These are phyloP conservation scores for Trichocladium antarcticum DNA, from an alignment of 495 filamentous ascomycete species.

Conservation along the genomic window DNA sequence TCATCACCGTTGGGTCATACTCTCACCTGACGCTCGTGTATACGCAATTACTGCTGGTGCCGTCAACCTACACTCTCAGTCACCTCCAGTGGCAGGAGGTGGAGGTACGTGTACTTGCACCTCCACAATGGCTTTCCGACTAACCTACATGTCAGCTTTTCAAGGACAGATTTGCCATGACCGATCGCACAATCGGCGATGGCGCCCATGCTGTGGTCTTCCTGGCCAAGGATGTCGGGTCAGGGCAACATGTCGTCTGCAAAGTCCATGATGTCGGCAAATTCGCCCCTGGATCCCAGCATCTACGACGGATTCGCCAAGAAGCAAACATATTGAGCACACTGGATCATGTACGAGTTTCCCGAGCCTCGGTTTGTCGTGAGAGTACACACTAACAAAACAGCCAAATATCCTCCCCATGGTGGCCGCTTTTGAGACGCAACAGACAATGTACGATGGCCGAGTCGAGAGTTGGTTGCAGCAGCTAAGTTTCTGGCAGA, in stretches of 20 bases:
- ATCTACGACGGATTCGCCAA: slow-evolving; percentile 24
- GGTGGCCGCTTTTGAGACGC: slow-evolving; percentile 42
- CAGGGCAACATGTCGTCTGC: slow-evolving; percentile 64
- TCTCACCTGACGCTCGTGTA: slow-evolving; percentile 25
- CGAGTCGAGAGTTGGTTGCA: not conserved
- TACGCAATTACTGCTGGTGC: slow-evolving; percentile 5
- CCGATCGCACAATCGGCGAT: slow-evolving; percentile 57
- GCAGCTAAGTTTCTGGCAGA: slow-evolving; percentile 24
- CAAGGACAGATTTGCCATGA: slow-evolving; percentile 37
- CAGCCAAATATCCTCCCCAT: slow-evolving; percentile 54
- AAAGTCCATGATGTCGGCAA: slow-evolving; percentile 44
- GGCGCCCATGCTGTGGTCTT: slow-evolving; percentile 79
- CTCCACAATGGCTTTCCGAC: no score
- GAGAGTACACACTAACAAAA: not conserved
- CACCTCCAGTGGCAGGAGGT: slow-evolving; percentile 16
- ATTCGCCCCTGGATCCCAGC: not conserved
- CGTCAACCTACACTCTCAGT: slow-evolving; percentile 4
- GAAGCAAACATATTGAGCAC: slow-evolving; percentile 49
- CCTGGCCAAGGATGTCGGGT: slow-evolving; percentile 57
- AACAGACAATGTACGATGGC: slow-evolving; percentile 39
- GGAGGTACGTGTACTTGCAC: no score
- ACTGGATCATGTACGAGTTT: slow-evolving; percentile 44
- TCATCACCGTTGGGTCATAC: slow-evolving; percentile 34
- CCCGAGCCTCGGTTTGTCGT: slow-evolving; percentile 8
- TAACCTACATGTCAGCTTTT: slow-evolving; percentile 32